These are phyloP conservation scores for Alternaria ethzedia DNA, from an alignment of 2,329 filamentous ascomycete genomes.

Conservation along the genomic window DNA sequence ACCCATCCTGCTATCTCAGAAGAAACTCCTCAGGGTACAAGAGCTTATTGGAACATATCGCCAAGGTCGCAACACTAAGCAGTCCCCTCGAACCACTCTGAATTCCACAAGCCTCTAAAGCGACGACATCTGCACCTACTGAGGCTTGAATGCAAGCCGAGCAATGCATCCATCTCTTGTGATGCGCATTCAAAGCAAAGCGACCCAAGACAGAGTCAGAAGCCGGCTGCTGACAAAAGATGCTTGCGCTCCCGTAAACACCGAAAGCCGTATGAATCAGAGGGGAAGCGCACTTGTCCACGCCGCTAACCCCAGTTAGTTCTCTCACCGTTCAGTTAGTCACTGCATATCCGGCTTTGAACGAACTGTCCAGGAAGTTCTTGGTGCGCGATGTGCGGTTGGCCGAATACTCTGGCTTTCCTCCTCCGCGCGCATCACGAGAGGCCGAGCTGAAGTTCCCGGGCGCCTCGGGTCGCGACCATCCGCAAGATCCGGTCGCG, in stretches of 20 bases:
- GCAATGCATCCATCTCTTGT: background rate
- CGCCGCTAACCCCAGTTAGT: no score
- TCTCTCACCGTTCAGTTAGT: background rate
- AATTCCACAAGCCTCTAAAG: background rate
- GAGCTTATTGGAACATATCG: slow-evolving; percentile 25
- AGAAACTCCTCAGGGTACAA: slow-evolving; percentile 36
- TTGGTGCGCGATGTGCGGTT: background rate
- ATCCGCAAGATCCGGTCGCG: slow-evolving; percentile 11
- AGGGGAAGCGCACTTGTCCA: background rate
- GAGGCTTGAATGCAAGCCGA: background rate
- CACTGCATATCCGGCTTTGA: background rate
- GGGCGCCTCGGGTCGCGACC: slow-evolving; percentile 13
- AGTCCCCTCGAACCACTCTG: background rate
- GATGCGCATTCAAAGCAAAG: background rate
- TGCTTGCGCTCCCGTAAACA: background rate
- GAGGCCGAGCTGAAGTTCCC: background rate
- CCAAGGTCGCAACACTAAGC: background rate
- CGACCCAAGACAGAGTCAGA: background rate
- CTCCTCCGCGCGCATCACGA: background rate
- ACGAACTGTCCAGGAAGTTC: background rate
- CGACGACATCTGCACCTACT: background rate
- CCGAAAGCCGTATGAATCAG: background rate
- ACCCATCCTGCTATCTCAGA: slow-evolving; percentile 32
- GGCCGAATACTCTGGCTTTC: background rate
- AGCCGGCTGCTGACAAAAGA: background rate